phyloP scores from a whole-genome alignment of 306 rosid species.

The Glycyrrhiza uralensis region DNA sequence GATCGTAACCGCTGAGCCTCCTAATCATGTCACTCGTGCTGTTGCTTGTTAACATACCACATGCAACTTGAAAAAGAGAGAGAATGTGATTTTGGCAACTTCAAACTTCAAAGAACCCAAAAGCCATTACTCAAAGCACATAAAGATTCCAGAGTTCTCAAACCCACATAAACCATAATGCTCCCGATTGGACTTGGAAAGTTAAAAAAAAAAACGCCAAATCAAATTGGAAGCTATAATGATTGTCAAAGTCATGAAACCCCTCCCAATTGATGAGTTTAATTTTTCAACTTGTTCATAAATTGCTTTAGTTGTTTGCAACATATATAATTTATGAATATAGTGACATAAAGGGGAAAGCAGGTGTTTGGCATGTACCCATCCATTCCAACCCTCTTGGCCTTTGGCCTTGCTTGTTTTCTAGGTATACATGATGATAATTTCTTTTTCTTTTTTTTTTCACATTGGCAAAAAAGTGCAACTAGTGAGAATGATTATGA shows the following conservation, averaged over 20 bases:
- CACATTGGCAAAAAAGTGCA: slow-evolving; percentile 13
- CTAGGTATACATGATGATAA: slow-evolving; percentile 22
- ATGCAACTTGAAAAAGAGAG: neutral
- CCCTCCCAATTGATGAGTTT: slow-evolving; percentile 36
- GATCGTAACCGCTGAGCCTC: slow-evolving; percentile 33
- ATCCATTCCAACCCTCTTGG: slow-evolving; percentile 12
- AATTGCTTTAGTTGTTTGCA: slow-evolving; percentile 33
- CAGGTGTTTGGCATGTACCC: slow-evolving; percentile 37
- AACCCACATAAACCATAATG: neutral
- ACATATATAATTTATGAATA: slow-evolving; percentile 28
- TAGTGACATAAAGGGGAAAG: slow-evolving; percentile 21
- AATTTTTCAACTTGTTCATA: slow-evolving; percentile 30
- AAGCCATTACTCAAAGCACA: slow-evolving; percentile 11
- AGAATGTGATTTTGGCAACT: slow-evolving; percentile 24
- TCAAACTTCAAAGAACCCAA: neutral
- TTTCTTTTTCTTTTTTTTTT: neutral
- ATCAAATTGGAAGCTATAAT: slow-evolving; percentile 35
- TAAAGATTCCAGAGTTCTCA: neutral
- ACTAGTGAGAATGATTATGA: slow-evolving; percentile 31
- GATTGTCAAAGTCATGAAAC: slow-evolving; percentile 27
- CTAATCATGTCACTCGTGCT: slow-evolving; percentile 40
- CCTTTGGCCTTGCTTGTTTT: slow-evolving; percentile 40
- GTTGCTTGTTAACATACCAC: slow-evolving; percentile 15
- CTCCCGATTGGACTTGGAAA: slow-evolving; percentile 8
- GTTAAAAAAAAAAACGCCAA: slow-evolving; percentile 29